Conservation (phyloP, 352 stramenopile species). For the Pythium guiyangense region DNA sequence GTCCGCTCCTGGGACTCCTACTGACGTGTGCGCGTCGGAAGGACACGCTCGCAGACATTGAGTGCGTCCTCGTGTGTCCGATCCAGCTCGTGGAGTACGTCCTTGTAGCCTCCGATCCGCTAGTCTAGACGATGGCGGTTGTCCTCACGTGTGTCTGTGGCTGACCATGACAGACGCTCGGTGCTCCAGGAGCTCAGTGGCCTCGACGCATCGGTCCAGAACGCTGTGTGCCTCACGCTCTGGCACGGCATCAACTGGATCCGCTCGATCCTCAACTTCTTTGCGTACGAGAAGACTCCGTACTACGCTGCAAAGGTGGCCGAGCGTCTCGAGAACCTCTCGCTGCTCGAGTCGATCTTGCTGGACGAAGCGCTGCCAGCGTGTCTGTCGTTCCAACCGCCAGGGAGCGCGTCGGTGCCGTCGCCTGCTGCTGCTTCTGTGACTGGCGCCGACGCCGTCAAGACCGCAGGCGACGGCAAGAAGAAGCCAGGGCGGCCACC, state of each 20-base stretch:
- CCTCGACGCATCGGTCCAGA: conserved; percentile 28
- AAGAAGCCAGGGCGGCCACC: conserved; percentile 22
- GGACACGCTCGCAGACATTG: conserved; percentile 24
- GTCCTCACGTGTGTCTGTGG: too few species aligned
- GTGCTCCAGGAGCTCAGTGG: conserved; percentile 38
- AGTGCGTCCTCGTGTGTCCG: conserved; percentile 47
- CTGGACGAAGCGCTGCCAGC: conserved; percentile 25
- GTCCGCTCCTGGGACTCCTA: conserved; percentile 29
- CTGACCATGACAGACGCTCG: conserved; percentile 26
- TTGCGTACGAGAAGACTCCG: conserved; percentile 24
- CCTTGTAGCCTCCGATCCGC: too few species aligned
- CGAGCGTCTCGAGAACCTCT: conserved; percentile 38
- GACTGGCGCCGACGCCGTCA: conserved; percentile 4
- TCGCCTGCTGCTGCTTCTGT: not conserved
- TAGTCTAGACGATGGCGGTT: too few species aligned
- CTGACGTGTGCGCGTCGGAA: conserved; percentile 33
- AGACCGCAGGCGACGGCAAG: conserved; percentile 11
- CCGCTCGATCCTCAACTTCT: conserved; percentile 55
- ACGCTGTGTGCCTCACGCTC: conserved; percentile 35
- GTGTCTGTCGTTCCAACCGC: conserved; percentile 26
- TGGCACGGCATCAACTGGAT: conserved; percentile 67
- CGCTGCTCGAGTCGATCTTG: conserved; percentile 35
- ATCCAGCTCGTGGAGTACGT: conserved; percentile 60
- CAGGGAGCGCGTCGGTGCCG: not conserved
- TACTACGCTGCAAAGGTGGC: conserved; percentile 31